These are phyloP conservation scores for Leucosporidium scottii DNA, from an alignment of 768 basidiomycete genomes.

Conservation along the genomic window DNA sequence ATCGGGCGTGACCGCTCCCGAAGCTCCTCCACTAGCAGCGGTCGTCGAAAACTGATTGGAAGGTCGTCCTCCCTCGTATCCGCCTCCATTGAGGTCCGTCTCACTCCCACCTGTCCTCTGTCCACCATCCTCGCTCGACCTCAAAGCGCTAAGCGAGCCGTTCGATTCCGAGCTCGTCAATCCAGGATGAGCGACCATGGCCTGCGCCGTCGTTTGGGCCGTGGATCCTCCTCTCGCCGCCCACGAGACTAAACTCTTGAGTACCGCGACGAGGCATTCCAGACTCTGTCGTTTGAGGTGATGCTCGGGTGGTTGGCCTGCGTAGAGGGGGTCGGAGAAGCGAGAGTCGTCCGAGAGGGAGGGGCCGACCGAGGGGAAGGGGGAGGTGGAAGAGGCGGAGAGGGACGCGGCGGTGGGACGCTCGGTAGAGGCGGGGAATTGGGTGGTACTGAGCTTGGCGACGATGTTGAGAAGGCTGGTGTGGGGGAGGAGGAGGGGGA, in stretches of 20 bases:
- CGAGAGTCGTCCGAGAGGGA: slow-evolving; percentile 56
- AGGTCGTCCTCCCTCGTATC: neutral
- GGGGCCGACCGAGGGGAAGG: slow-evolving; percentile 49
- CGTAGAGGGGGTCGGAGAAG: slow-evolving; percentile 25
- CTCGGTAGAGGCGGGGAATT: slow-evolving; percentile 41
- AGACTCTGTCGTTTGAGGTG: slow-evolving; percentile 84
- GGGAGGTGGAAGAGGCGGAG: slow-evolving; percentile 35
- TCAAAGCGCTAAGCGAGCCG: neutral
- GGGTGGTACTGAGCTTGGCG: slow-evolving; percentile 73
- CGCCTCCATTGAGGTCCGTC: slow-evolving; percentile 8
- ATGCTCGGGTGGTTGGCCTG: slow-evolving; percentile 50
- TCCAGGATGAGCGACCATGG: slow-evolving; percentile 31
- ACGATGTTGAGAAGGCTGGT: slow-evolving; percentile 76
- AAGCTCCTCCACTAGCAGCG: slow-evolving; percentile 1
- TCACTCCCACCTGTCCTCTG: slow-evolving; percentile 17
- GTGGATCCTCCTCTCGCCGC: slow-evolving; percentile 40
- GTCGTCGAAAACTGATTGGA: neutral
- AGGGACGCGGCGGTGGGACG: slow-evolving; percentile 11
- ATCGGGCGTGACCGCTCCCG: slow-evolving; percentile 66
- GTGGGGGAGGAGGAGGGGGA: too few species aligned
- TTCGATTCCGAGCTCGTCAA: slow-evolving; percentile 32
- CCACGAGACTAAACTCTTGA: slow-evolving; percentile 88
- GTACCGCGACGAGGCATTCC: slow-evolving; percentile 82
- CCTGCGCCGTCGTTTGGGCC: slow-evolving; percentile 15
- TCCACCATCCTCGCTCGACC: slow-evolving; percentile 12